Base-by-base conservation (phyloP, 495 filamentous ascomycete species). In the Tuber indicum region DNA sequence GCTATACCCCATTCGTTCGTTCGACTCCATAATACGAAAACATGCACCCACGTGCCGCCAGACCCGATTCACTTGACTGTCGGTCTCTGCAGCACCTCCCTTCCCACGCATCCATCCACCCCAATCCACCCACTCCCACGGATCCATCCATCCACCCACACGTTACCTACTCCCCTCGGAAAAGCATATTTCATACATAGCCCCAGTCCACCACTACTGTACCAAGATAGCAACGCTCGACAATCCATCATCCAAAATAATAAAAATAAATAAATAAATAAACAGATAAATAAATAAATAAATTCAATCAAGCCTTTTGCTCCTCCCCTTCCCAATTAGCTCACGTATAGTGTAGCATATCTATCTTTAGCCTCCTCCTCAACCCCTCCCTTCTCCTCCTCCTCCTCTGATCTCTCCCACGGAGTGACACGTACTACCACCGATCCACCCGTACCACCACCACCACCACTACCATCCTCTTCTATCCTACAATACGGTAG, bases 191-290 rank as follows among this genome's bases (percentile, higher is more conserved):
- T 62, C 52, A 62, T 62, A 62, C 52, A 62, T 62, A 62, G 52
- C 52, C 52, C 58, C 58, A 66, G 26, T 36, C 58, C 14, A 36
- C 26, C 32, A 0, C 12, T 26, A 4, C 19, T 17, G 14, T 66
- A 66, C 58, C 58, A 66, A 66, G 58, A 66, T 66, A 66, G 58
- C 58, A 66, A 66, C 58, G 4, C 58, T 66, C 32, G 12, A 36
- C 58, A 26, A 9, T 62, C n/a, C 58, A 3, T 36, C 26, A 12
- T 62, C 58, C 26, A 17, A 7, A 0, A 36, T 14, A 36, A 26
- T 66, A 66, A 46, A 1, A 46, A 26, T 14, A 66, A 66, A 66
- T 17, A 36, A 66, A 66, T 66, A 19, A 66, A 66, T 16, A 6
- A 36, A 36, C n/a, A n/a, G n/a, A 26, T 14, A 66, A 66, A 66